Evolutionary conservation across 2,329 filamentous ascomycete species (phyloP), one percentile per base, ranked within the genome.

Genomic region (Verticillium nubilum): DNA sequence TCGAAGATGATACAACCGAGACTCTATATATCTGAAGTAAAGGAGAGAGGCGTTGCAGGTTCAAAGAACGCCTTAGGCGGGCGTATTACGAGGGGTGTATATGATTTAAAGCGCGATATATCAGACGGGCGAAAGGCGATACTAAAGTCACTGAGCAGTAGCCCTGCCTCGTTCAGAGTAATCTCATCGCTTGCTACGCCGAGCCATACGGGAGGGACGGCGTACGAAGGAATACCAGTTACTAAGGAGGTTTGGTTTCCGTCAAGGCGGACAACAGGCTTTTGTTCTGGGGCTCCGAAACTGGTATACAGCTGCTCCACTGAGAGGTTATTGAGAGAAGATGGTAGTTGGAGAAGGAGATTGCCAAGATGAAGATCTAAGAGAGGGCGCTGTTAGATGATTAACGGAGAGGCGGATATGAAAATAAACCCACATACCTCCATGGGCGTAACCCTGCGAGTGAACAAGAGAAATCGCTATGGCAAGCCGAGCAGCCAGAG

Each of bases 41-140:
- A 57, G 5, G 69, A 69, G 2, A 76, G 67, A 15, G 73, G 68
- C 12, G 50, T 69, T 9, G 58, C 60, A 19, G 71, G 67, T 29
- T 75, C 71, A 56, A 78, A 77, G 17, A 64, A 63, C 15, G 65
- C 64, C 64, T 77, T 75, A 0, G 74, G 75, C 5, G 73, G 69
- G 2, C 69, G 68, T 31, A 68, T 60, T 19, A 6, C 63, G n/a
- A 70, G 66, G 0, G 72, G 72, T 7, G 70, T 68, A 26, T 67
- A 65, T 13, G 71, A 74, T 13, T 70, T 57, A 26, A 62, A 61
- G 0, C 63, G 56, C 2, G 33, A 33, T 31, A 67, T 61, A 0
- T 69, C 60, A 15, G 60, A 52, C 1, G 68, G 69, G 5, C 63
- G 61, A 59, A 76, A 78, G 2, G 72, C 65, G 28, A 70, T 67